Conservation (phyloP, 805 yeast species). For the Kregervanrija pseudodelftensis region DNA sequence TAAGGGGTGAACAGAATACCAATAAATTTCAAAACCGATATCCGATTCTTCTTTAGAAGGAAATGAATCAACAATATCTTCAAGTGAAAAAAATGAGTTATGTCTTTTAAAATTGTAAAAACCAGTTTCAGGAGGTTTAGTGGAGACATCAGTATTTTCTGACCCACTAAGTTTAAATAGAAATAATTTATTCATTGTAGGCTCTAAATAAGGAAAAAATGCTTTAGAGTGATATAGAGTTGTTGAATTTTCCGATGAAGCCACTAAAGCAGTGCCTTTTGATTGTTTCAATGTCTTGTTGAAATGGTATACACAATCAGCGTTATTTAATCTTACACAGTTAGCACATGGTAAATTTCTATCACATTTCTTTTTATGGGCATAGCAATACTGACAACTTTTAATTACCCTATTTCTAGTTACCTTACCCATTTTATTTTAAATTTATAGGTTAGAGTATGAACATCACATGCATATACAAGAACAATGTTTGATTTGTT, state of each 20-base stretch:
- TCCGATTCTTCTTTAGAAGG: conserved; percentile 9
- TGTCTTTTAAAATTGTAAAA: conserved; percentile 5
- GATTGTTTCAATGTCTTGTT: neutral
- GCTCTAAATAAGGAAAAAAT: conserved; percentile 10
- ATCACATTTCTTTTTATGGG: conserved; percentile 13
- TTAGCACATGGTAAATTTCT: conserved; percentile 8
- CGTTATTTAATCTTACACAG: conserved; percentile 6
- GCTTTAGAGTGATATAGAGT: conserved; percentile 11
- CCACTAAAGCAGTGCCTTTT: too few relatives aligned
- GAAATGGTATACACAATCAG: conserved; percentile 9
- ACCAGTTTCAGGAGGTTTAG: neutral
- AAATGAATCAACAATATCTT: conserved; percentile 4
- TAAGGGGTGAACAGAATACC: conserved; percentile 10
- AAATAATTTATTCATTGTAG: conserved; percentile 7
- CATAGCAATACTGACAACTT: conserved; percentile 12
- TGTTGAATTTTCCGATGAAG: neutral
- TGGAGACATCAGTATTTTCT: conserved; percentile 1
- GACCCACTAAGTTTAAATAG: conserved; percentile 8
- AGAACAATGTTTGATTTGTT: too few relatives aligned
- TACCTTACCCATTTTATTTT: conserved; percentile 5
- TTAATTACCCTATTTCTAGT: conserved; percentile 9
- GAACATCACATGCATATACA: too few relatives aligned
- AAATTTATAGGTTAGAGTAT: too few relatives aligned
- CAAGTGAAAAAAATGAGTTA: neutral
- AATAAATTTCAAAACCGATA: conserved; percentile 5